Evolutionary conservation across 495 filamentous ascomycete species (phyloP).

Genomic region (Cladorrhinum samala): DNA sequence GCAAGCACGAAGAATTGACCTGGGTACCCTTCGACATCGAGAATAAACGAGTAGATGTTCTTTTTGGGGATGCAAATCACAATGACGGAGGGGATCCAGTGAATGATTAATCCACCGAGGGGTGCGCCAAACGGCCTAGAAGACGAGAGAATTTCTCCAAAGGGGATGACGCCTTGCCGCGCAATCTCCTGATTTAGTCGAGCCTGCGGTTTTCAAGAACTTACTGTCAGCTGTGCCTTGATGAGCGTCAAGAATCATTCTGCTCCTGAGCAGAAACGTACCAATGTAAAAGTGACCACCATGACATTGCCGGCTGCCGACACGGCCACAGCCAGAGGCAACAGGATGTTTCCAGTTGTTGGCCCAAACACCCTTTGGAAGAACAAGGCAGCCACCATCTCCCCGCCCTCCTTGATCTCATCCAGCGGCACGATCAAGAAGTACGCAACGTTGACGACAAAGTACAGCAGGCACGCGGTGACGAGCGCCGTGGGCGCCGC

Average conservation of each 20-base stretch:
- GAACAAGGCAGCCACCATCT: slow-evolving; percentile 61
- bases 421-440: slow-evolving; percentile 62
- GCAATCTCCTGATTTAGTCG: slow-evolving; percentile 50
- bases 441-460: slow-evolving; percentile 66
- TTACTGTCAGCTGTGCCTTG: too few species aligned
- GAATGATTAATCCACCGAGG: slow-evolving; percentile 58
- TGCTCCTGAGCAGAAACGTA: slow-evolving; percentile 23
- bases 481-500: slow-evolving; percentile 57
- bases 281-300: slow-evolving; percentile 64
- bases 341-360: slow-evolving; percentile 47
- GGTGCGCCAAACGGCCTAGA: slow-evolving; percentile 64
- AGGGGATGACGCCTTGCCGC: slow-evolving; percentile 58
- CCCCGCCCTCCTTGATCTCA: slow-evolving; percentile 60
- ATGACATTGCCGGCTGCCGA: slow-evolving; percentile 58
- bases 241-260: background rate
- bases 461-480: slow-evolving; percentile 56
- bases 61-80: slow-evolving; percentile 59
- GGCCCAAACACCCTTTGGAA: slow-evolving; percentile 62
- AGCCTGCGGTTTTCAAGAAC: slow-evolving; percentile 49
- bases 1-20: slow-evolving; percentile 56
- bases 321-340: slow-evolving; percentile 57
- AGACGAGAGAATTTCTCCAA: slow-evolving; percentile 53
- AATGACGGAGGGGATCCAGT: slow-evolving; percentile 60
- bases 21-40: slow-evolving; percentile 67
- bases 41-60: slow-evolving; percentile 68